Evolutionary conservation across 306 rosid genomes (phyloP), one percentile per base, ranked within the genome.

Genomic region (Acacia confusa): DNA sequence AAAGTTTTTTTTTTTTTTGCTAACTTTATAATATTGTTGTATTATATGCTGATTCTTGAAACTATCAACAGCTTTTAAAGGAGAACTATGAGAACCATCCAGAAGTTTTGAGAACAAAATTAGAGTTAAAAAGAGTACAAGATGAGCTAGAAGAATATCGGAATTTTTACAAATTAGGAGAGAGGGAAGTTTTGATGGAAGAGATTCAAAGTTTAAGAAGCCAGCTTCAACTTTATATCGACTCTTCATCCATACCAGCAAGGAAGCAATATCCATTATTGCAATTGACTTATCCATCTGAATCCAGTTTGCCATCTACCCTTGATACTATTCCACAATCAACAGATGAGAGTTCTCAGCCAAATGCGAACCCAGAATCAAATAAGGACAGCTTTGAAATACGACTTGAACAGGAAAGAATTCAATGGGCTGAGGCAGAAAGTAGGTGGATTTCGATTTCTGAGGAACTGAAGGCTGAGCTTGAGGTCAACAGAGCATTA

Each of bases 121-220:
- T 92, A 66, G 98, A 96, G 84, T 86, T 96, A 40, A 90, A 94
- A 86, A 88, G 87, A 80, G 86, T 87, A 72, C 93, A 87, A 82
- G 94, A 91, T 79, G 97, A 92, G 84, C 83, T 94, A 85, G 94
- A 92, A 76, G 84, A 85, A 78, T 87, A 87, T 76, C 88, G 88
- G 38, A 93, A 87, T 84, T 94, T 96, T 84, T 86, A 78, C 79
- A 92, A 94, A 72, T 84, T 91, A 86, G 98, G 90, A 63, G 99
- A 96, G 92, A 91, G 88, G 87, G 99, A 96, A 85, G 97, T 96
- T 66, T 83, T 96, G 91, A 82, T 92, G 92, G 98, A 96, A 84
- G 99, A 96, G 88, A 85, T 96, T 84, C 97, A 96, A 78, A 92
- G 90, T 86, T 85, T 96, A 78, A 92, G 99, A 83, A 90, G 90